phyloP scores from a whole-genome alignment of 2,329 filamentous ascomycete genomes.

The Fusarium albidum region DNA sequence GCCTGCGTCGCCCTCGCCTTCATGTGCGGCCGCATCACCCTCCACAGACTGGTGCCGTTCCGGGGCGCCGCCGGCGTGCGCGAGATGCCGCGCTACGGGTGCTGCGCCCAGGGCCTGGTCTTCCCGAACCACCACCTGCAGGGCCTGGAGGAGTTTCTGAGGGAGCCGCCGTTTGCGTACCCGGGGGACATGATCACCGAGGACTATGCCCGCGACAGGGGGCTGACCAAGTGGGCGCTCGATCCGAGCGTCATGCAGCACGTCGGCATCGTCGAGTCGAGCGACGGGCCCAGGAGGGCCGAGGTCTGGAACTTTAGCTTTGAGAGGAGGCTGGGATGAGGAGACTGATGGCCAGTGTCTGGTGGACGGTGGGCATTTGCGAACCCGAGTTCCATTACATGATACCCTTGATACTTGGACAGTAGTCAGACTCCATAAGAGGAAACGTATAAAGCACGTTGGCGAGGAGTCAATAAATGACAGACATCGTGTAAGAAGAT shows the following conservation, averaged over 20 bases:
- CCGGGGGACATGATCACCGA: conserved; percentile 48
- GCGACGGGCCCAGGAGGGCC: conserved; percentile 37
- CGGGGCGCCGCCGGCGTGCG: conserved; percentile 40
- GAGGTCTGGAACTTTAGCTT: conserved; percentile 50
- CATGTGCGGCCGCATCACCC: conserved; percentile 39
- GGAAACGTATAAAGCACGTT: too few relatives aligned
- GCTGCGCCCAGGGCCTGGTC: conserved; percentile 49
- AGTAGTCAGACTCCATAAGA: too few relatives aligned
- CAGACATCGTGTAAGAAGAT: too few relatives aligned
- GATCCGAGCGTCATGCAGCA: conserved; percentile 50
- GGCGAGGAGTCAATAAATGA: too few relatives aligned
- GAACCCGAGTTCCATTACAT: too few relatives aligned
- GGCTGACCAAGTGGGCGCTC: conserved; percentile 47
- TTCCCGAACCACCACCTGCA: conserved; percentile 44
- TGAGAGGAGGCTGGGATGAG: conserved; percentile 28
- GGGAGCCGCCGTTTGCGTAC: conserved; percentile 44
- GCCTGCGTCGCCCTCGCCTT: conserved; percentile 44
- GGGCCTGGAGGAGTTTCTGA: conserved; percentile 38
- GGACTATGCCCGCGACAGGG: conserved; percentile 41
- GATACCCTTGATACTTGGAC: too few relatives aligned
- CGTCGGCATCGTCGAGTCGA: conserved; percentile 45
- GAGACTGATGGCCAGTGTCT: too few relatives aligned
- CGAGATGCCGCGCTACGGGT: conserved; percentile 49
- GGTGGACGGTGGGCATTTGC: too few relatives aligned
- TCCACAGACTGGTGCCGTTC: conserved; percentile 36